Base-by-base conservation (phyloP, 1,284 basidiomycete genomes). In the Heimioporus punctisporus region DNA sequence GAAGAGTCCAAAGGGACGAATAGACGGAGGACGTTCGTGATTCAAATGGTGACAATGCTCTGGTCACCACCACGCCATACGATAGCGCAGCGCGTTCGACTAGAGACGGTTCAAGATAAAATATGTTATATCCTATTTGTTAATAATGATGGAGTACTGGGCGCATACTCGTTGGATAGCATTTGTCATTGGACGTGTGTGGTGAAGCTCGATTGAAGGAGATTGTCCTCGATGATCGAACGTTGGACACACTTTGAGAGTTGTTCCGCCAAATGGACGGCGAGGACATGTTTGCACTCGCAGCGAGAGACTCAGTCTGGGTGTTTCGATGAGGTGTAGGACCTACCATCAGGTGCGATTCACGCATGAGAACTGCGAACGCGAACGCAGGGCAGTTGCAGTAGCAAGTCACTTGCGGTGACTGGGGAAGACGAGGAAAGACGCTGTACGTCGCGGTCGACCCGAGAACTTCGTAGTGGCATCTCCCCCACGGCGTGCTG, bases 231-330 rank as follows among this genome's bases (percentile, higher is more conserved):
- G 25, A 65, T 70, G 30, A 81, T 66, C 27, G 75, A 69, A 27
- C 82, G 77, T 51, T 86, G 77, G 27, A 82, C 61, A 59, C 77
- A 85, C 51, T 74, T 75, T 2, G 73, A 73, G 42, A 89, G 67
- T 51, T 76, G 79, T 31, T 79, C 68, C 6, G 86, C 86, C 17
- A 92, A 70, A 17, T 76, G 70, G 12, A 79, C 77, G 8, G 89
- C 89, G n/a, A 92, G 75, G 2, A 90, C 67, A 64, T 92, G 90
- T 65, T 92, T 92, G 67, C 90, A 92, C 90, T 92, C 56, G 15
- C 23, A 37, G 30, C 30, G 19, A 43, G 30, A n/a, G 17, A 43
- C 58, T 54, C 41, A 42, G 46, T 46, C 27, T 34, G 24, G 46
- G 48, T 11, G 37, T 28, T 45, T 21, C 21, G 10, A 14, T 39